phyloP scores from a whole-genome alignment of 2,329 filamentous ascomycete genomes.

The Aspergillus terreus region DNA sequence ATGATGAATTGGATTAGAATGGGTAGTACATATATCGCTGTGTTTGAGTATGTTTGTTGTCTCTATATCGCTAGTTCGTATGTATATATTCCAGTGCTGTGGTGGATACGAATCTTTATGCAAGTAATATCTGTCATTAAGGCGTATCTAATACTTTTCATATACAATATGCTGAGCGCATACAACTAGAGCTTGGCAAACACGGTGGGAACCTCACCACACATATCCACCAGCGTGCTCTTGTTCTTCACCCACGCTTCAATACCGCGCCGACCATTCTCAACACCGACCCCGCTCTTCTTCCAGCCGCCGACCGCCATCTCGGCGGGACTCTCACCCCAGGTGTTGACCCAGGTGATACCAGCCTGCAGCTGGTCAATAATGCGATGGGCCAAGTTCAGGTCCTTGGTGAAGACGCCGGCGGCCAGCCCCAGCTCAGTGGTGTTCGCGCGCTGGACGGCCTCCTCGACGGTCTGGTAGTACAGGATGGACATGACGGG shows the following conservation, averaged over 20 bases:
- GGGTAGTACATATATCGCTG: no score
- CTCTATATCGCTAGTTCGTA: neutral
- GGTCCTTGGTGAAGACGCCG: slow-evolving; percentile 73
- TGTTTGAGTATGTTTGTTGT: no score
- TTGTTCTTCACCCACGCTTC: slow-evolving; percentile 83
- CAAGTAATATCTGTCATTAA: neutral
- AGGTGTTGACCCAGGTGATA: slow-evolving; percentile 90
- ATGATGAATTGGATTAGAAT: neutral
- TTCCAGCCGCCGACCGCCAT: slow-evolving; percentile 95
- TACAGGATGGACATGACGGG: slow-evolving; percentile 79
- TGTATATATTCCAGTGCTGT: neutral
- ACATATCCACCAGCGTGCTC: slow-evolving; percentile 82
- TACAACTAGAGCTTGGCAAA: slow-evolving; percentile 64
- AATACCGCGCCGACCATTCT: slow-evolving; percentile 77
- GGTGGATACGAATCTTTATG: slow-evolving; percentile 6
- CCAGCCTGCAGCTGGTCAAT: slow-evolving; percentile 71
- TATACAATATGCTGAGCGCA: neutral
- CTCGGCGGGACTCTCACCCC: slow-evolving; percentile 88
- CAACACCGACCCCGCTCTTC: slow-evolving; percentile 79
- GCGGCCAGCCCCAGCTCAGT: slow-evolving; percentile 77
- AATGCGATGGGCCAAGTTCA: slow-evolving; percentile 70
- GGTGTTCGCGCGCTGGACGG: slow-evolving; percentile 68
- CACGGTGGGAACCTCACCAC: slow-evolving; percentile 64
- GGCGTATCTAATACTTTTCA: neutral
- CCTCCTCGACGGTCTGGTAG: slow-evolving; percentile 68